Evolutionary conservation across 208 protist genomes (phyloP).

Genomic region (Balamuthia mandrillaris): DNA sequence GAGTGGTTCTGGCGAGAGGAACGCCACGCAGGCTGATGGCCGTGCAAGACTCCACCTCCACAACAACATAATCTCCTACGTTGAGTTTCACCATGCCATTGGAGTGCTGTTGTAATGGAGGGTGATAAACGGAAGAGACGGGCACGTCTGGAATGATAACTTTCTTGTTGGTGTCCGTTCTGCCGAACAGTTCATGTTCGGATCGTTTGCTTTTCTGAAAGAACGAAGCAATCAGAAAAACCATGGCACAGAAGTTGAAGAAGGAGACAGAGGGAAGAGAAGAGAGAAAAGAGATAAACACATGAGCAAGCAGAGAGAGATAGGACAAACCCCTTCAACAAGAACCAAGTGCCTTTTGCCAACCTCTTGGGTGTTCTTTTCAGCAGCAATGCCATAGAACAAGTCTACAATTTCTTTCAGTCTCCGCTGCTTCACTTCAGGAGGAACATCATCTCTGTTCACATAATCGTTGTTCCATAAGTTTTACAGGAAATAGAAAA

Average conservation of each 20-base stretch:
- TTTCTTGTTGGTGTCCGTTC: constrained; percentile 66
- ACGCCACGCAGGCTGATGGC: neutral
- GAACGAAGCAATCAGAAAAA: neutral
- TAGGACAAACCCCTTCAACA: constrained; percentile 37
- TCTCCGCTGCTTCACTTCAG: constrained; percentile 56
- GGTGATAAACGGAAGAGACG: neutral
- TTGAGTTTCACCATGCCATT: neutral
- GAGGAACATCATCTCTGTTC: constrained; percentile 64
- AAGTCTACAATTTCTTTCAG: constrained; percentile 57
- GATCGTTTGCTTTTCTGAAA: constrained; percentile 33
- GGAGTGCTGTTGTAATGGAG: neutral
- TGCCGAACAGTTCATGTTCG: constrained; percentile 45
- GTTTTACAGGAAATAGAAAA: neutral
- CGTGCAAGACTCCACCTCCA: neutral
- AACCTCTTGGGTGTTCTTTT: constrained; percentile 49
- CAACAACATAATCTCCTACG: neutral
- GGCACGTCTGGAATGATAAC: constrained; percentile 41
- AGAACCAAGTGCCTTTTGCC: constrained; percentile 62
- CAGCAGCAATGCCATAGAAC: constrained; percentile 23
- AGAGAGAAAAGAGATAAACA: neutral
- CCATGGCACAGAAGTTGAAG: neutral
- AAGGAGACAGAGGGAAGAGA: neutral
- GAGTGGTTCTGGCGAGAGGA: neutral
- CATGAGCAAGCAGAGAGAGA: too few species aligned
- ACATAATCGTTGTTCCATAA: neutral